These are phyloP conservation scores for Jasminum sambac DNA, from an alignment of 257 asterid genomes.

Conservation along the genomic window DNA sequence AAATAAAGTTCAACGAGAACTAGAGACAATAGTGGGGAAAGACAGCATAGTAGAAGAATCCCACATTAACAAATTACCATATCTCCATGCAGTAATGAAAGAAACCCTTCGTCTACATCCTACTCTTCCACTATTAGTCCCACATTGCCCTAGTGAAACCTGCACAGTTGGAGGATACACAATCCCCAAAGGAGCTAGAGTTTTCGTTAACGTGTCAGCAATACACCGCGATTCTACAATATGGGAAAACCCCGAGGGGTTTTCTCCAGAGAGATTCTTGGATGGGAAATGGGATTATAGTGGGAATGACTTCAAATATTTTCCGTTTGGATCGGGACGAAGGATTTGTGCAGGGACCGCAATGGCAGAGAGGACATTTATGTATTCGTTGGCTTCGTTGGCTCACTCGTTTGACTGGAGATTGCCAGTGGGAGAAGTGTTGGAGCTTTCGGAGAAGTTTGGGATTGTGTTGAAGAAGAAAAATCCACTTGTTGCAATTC, in stretches of 20 bases:
- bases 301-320: conserved; percentile 54
- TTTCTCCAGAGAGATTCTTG: conserved; percentile 53
- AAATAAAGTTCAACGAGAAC: conserved; percentile 46
- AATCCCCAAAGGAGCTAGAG: conserved; percentile 54
- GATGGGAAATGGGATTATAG: conserved; percentile 43
- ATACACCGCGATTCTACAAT: conserved; percentile 55
- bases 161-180: conserved; percentile 46
- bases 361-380: conserved; percentile 67
- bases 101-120: conserved; percentile 65
- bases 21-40: conserved; percentile 48
- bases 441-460: conserved; percentile 56
- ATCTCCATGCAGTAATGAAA: conserved; percentile 54
- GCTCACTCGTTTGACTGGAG: conserved; percentile 64
- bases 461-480: conserved; percentile 64
- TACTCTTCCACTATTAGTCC: conserved; percentile 61
- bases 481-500: conserved; percentile 53
- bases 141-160: conserved; percentile 63
- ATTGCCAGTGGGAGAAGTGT: conserved; percentile 32
- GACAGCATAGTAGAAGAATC: conserved; percentile 51
- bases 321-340: conserved; percentile 75
- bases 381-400: conserved; percentile 59
- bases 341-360: conserved; percentile 63
- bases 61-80: conserved; percentile 46
- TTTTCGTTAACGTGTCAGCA: conserved; percentile 70
- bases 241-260: conserved; percentile 52